Percentiles rank a stretch among this genome's conserved stretches.
Evolutionary conservation across 139 green algal genomes (phyloP).

Genomic region (Monoraphidium neglectum): DNA sequence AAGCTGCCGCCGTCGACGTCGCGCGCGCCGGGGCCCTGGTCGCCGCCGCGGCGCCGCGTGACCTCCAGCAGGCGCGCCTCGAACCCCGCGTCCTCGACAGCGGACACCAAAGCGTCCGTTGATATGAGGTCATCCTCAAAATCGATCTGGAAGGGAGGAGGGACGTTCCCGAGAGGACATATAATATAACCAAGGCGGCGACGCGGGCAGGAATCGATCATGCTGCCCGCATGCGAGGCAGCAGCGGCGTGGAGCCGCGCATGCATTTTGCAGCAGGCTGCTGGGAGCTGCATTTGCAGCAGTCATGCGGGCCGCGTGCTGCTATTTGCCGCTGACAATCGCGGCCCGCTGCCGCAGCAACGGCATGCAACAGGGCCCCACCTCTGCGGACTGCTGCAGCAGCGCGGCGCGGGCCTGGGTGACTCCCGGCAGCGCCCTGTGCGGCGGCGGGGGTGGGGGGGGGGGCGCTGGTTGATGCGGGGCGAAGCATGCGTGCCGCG

Average conservation of each 20-base stretch:
- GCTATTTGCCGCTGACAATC: too few relatives aligned
- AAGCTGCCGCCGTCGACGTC: neutral
- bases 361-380: too few relatives aligned
- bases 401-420: slow-evolving; percentile 64
- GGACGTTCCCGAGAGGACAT: neutral
- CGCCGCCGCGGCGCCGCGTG: neutral
- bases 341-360: too few relatives aligned
- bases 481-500: neutral
- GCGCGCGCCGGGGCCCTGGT: neutral
- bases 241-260: neutral
- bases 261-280: too few relatives aligned
- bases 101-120: slow-evolving; percentile 50
- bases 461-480: neutral
- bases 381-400: slow-evolving; percentile 72
- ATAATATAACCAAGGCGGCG: neutral
- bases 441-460: neutral
- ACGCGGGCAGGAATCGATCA: neutral
- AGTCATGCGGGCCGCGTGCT: too few relatives aligned
- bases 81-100: slow-evolving; percentile 84
- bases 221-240: neutral
- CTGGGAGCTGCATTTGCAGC: too few relatives aligned
- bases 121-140: slow-evolving; percentile 31
- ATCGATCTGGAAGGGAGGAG: slow-evolving; percentile 28
- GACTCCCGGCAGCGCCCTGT: slow-evolving; percentile 70
- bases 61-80: slow-evolving; percentile 46